A percentile compares a stretch with the other conserved stretches of the same genome.
phyloP scores from a whole-genome alignment of 768 basidiomycete genomes.

The Mycena crocata region DNA sequence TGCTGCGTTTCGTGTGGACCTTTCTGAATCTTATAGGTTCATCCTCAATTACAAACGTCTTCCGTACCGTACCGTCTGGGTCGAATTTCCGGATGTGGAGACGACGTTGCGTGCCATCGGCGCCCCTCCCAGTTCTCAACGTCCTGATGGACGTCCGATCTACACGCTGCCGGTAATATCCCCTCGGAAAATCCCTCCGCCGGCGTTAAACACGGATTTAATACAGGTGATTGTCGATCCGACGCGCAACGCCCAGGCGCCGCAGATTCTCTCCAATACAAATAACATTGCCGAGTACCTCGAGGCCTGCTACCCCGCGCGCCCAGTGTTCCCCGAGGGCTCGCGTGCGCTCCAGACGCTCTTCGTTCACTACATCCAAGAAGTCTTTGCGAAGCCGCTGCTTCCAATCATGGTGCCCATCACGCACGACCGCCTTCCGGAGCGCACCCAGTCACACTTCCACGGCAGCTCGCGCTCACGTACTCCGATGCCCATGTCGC shows the following conservation, averaged over 20 bases:
- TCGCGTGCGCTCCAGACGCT: slow-evolving; percentile 74
- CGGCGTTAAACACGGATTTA: too few species aligned
- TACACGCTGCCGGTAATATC: slow-evolving; percentile 81
- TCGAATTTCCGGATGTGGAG: slow-evolving; percentile 79
- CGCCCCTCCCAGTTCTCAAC: slow-evolving; percentile 66
- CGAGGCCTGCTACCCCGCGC: slow-evolving; percentile 73
- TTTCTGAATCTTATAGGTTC: neutral
- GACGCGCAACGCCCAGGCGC: slow-evolving; percentile 54
- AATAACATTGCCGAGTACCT: slow-evolving; percentile 79
- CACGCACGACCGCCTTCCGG: slow-evolving; percentile 70
- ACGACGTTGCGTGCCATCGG: slow-evolving; percentile 65
- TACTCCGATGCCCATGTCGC: neutral
- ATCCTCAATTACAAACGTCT: slow-evolving; percentile 80
- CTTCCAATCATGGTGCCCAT: slow-evolving; percentile 78
- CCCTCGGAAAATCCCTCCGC: too few species aligned
- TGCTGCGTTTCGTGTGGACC: neutral
- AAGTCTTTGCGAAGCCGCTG: slow-evolving; percentile 72
- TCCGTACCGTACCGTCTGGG: slow-evolving; percentile 75
- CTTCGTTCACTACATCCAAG: slow-evolving; percentile 78
- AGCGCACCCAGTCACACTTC: slow-evolving; percentile 66
- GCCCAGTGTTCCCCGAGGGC: slow-evolving; percentile 78
- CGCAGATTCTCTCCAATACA: slow-evolving; percentile 67
- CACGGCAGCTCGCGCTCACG: slow-evolving; percentile 34
- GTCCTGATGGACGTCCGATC: slow-evolving; percentile 67
- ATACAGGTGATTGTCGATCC: too few species aligned